These are phyloP conservation scores for Cryptosporidium felis DNA, from an alignment of 169 alveolate species.

Conservation along the genomic window DNA sequence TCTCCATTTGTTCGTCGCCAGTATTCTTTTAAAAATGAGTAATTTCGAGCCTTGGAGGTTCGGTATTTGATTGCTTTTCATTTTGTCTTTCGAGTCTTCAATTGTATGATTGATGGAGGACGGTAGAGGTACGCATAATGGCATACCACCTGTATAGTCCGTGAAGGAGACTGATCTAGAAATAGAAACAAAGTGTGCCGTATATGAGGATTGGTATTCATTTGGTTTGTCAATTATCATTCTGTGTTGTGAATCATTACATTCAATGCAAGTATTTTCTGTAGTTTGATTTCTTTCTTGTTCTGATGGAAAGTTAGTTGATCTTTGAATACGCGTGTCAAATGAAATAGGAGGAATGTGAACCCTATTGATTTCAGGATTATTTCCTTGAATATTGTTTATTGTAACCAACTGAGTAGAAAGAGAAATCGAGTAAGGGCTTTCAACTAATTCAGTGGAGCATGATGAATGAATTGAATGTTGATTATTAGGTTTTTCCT, in stretches of 20 bases:
- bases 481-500: background rate
- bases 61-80: too few species aligned
- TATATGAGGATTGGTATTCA: background rate
- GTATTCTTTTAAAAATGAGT: background rate
- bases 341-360: slow-evolving; percentile 5
- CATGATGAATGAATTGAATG: slow-evolving; percentile 34
- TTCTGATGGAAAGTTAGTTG: background rate
- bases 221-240: background rate
- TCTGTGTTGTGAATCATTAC: background rate
- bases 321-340: slow-evolving; percentile 7
- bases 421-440: slow-evolving; percentile 11
- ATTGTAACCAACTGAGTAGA: background rate
- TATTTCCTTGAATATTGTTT: background rate
- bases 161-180: slow-evolving; percentile 39
- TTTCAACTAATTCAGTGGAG: slow-evolving; percentile 41
- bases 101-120: background rate
- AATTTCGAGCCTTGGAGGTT: slow-evolving; percentile 25
- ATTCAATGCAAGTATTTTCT: background rate
- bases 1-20: background rate
- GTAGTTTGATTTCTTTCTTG: background rate
- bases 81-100: too few species aligned
- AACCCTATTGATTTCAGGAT: background rate
- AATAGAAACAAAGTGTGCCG: slow-evolving; percentile 15
- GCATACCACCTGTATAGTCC: background rate
- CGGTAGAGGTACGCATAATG: background rate